phyloP scores from a whole-genome alignment of 176 grass and related monocot species.

The Rhynchospora breviuscula region DNA sequence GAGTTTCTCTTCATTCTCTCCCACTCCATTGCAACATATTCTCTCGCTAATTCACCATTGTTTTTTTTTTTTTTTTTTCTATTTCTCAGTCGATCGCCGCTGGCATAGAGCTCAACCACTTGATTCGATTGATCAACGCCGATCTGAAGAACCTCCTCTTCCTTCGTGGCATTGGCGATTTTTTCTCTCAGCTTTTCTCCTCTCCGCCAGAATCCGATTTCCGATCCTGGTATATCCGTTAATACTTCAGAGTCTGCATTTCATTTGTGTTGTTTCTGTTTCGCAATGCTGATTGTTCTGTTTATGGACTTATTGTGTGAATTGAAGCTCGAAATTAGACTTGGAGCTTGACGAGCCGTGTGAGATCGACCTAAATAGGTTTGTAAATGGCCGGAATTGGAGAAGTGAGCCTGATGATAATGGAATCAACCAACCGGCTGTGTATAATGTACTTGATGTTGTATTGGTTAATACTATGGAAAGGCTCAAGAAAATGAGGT shows the following conservation, averaged over 20 bases:
- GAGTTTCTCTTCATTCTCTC: not conserved
- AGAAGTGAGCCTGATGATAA: constrained; percentile 7
- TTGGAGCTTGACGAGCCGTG: constrained; percentile 25
- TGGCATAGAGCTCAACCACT: constrained; percentile 22
- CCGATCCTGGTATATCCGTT: constrained; percentile 17
- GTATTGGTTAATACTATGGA: constrained; percentile 45
- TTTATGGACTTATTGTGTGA: not conserved
- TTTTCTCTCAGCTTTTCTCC: constrained; percentile 34
- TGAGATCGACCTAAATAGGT: constrained; percentile 18
- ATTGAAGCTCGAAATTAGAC: not conserved
- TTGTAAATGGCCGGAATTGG: not conserved
- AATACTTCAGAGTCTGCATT: not conserved
- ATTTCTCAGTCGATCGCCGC: constrained; percentile 26
- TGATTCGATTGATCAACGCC: constrained; percentile 5
- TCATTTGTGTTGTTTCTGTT: not conserved
- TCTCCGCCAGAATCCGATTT: constrained; percentile 10
- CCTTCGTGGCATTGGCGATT: constrained; percentile 21
- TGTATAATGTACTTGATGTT: constrained; percentile 43
- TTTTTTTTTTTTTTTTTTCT: constrained; percentile 2
- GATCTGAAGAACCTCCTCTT: constrained; percentile 22
- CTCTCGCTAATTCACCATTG: not conserved
- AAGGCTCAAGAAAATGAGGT: constrained; percentile 45
- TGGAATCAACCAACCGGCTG: constrained; percentile 30
- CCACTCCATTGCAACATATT: not conserved
- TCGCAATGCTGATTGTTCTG: not conserved